Conservation (phyloP, 169 alveolate species). For the Babesia ovis region DNA sequence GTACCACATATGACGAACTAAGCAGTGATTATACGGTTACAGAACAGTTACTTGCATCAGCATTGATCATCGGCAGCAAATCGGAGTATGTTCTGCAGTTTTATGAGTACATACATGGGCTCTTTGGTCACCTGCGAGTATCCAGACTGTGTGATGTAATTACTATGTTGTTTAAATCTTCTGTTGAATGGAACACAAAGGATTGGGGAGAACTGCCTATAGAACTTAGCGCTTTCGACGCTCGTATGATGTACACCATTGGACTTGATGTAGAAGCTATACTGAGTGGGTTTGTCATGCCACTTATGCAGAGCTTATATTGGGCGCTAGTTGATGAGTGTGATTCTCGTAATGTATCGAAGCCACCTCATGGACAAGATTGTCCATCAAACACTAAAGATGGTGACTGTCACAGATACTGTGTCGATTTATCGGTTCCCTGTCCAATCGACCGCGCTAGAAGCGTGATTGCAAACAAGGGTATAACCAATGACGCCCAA, state of each 20-base stretch:
- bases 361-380: background rate
- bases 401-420: slow-evolving; percentile 13
- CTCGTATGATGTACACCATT: slow-evolving; percentile 6
- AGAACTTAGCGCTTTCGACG: slow-evolving; percentile 17
- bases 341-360: background rate
- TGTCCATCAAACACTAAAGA: background rate
- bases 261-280: slow-evolving; percentile 27
- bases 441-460: slow-evolving; percentile 22
- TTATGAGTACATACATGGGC: slow-evolving; percentile 12
- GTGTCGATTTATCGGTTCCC: background rate
- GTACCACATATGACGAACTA: background rate
- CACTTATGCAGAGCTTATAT: slow-evolving; percentile 11
- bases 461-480: background rate
- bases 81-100: slow-evolving; percentile 46
- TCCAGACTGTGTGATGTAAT: background rate
- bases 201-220: background rate
- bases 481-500: background rate
- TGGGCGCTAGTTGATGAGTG: slow-evolving; percentile 4
- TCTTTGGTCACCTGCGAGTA: background rate
- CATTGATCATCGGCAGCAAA: slow-evolving; percentile 44
- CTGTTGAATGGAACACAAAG: background rate
- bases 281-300: slow-evolving; percentile 1
- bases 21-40: background rate
- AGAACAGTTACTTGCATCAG: slow-evolving; percentile 4
- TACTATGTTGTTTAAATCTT: slow-evolving; percentile 16